phyloP scores from a whole-genome alignment of 129 eudicot species.

The sunflower (Helianthus annuus) region HanXRQr2.0-SUNRISE NC_035447.2:61857113-61857612 shows the following conservation, averaged over 20 bases:
- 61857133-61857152: slow-evolving; percentile 30
- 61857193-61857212: slow-evolving; percentile 75
- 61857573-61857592: slow-evolving; percentile 30
- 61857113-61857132: slow-evolving; percentile 35
- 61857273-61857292: slow-evolving; percentile 64
- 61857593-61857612: slow-evolving; percentile 26
- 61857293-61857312: slow-evolving; percentile 71
- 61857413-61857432: background rate
- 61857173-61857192: slow-evolving; percentile 64
- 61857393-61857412: slow-evolving; percentile 47
- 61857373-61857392: slow-evolving; percentile 50
- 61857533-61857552: slow-evolving; percentile 63
- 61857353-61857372: slow-evolving; percentile 75
- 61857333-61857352: slow-evolving; percentile 76
- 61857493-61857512: slow-evolving; percentile 19
- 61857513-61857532: slow-evolving; percentile 74
- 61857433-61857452: background rate
- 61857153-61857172: slow-evolving; percentile 87
- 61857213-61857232: slow-evolving; percentile 37
- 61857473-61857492: background rate
- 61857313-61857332: slow-evolving; percentile 81
- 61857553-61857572: slow-evolving; percentile 57
- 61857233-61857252: background rate
- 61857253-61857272: background rate
- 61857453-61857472: background rate